Conservation (phyloP, 805 yeast genomes). For the Kazachstania viticola region DNA sequence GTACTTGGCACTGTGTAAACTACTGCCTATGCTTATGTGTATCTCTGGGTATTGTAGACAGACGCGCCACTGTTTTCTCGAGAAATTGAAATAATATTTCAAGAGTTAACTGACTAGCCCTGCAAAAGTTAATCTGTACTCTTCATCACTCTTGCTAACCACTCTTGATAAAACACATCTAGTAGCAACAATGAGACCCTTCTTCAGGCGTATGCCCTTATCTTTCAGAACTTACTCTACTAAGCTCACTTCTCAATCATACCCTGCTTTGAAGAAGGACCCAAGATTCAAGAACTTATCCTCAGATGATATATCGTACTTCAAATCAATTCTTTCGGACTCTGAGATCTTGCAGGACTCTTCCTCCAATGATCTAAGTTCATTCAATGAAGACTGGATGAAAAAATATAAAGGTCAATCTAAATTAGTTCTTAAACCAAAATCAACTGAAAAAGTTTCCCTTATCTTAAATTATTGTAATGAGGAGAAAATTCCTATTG, state of each 20-base stretch:
- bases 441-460: conserved; percentile 65
- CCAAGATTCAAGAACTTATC: conserved; percentile 40
- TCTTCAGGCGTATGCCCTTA: no score
- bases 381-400: conserved; percentile 89
- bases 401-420: conserved; percentile 86
- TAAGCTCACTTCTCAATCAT: conserved; percentile 56
- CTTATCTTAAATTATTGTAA: conserved; percentile 71
- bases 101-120: no score
- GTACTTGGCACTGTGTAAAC: no score
- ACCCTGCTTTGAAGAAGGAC: conserved; percentile 46
- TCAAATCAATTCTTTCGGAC: conserved; percentile 45
- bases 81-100: no score
- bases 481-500: conserved; percentile 65
- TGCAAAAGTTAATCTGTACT: no score
- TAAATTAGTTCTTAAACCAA: conserved; percentile 69
- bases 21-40: no score
- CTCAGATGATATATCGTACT: conserved; percentile 46
- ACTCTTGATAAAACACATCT: no score
- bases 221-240: no score
- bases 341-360: conserved; percentile 35
- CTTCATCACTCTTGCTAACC: no score
- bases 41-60: no score
- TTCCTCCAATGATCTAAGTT: conserved; percentile 50
- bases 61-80: no score
- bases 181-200: no score